A percentile compares a stretch with the other conserved stretches of the same genome.
These are phyloP conservation scores for Rubus parviflorus DNA, from an alignment of 306 rosid genomes.

Conservation along the genomic window DNA sequence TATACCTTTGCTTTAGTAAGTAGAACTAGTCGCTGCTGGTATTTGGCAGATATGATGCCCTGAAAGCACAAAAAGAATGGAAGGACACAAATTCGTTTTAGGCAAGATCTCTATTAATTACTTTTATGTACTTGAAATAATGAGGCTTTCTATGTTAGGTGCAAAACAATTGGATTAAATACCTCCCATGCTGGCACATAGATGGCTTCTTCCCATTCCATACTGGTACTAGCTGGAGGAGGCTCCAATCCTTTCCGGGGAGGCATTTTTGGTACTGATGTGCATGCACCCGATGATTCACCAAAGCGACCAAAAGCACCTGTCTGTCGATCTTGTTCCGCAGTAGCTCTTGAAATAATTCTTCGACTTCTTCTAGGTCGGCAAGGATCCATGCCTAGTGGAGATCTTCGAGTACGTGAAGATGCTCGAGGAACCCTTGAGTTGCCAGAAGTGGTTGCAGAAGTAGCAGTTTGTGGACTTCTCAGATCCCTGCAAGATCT, in stretches of 20 bases:
- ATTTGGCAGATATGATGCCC: background rate
- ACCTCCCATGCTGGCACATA: slow-evolving; percentile 19
- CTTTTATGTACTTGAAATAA: background rate
- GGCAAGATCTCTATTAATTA: background rate
- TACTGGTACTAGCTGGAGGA: background rate
- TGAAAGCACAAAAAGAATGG: background rate
- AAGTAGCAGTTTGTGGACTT: background rate
- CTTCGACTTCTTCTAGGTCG: background rate
- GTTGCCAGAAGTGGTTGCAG: background rate
- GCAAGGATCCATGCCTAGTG: background rate
- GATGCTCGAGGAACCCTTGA: background rate
- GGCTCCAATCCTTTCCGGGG: background rate
- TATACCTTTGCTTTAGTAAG: slow-evolving; percentile 9
- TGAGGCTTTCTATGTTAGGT: background rate
- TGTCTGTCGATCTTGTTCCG: background rate
- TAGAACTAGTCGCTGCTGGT: background rate
- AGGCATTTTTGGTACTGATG: background rate
- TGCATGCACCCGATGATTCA: background rate
- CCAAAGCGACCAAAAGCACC: background rate
- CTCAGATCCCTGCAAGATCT: background rate
- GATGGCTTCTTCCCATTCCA: background rate
- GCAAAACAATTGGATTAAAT: background rate
- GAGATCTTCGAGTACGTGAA: background rate
- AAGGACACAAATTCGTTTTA: background rate
- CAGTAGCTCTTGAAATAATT: background rate